Conservation (phyloP, 495 filamentous ascomycete genomes). For the Hyphodiscus hymeniophilus region DNA sequence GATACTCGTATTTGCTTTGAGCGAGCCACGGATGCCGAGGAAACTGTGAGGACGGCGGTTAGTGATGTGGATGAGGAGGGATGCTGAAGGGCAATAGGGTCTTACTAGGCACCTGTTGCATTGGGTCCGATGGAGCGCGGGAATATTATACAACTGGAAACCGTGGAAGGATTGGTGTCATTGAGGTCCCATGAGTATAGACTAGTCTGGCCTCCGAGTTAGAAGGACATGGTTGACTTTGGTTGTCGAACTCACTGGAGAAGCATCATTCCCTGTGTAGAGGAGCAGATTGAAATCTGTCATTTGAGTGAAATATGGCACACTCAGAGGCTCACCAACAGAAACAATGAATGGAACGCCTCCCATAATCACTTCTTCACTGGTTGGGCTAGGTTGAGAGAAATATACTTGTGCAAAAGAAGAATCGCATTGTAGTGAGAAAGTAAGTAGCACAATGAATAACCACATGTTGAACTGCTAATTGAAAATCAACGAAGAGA, state of each 20-base stretch:
- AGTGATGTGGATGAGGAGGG: neutral
- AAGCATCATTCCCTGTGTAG: constrained; percentile 2
- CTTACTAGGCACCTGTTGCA: neutral
- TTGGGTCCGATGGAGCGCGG: constrained; percentile 6
- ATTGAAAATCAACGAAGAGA: neutral
- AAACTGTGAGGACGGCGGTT: constrained; percentile 5
- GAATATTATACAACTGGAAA: constrained; percentile 8
- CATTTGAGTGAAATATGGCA: constrained; percentile 12
- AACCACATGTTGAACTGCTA: neutral
- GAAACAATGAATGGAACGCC: constrained; percentile 7
- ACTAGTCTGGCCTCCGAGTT: neutral
- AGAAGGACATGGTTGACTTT: neutral
- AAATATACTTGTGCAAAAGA: constrained; percentile 6
- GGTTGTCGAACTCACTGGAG: constrained; percentile 2
- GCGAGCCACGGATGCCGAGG: constrained; percentile 6
- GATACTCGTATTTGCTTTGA: constrained; percentile 1
- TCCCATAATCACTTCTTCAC: constrained; percentile 2
- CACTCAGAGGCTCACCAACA: neutral
- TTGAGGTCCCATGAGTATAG: constrained; percentile 10
- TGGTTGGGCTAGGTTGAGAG: constrained; percentile 5
- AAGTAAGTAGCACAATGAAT: neutral
- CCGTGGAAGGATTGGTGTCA: neutral
- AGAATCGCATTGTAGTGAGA: neutral
- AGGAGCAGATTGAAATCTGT: constrained; percentile 4
- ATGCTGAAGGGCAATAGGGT: neutral